Base-by-base conservation (phyloP, 352 stramenopile genomes). In the Pythium sukuiense region DNA sequence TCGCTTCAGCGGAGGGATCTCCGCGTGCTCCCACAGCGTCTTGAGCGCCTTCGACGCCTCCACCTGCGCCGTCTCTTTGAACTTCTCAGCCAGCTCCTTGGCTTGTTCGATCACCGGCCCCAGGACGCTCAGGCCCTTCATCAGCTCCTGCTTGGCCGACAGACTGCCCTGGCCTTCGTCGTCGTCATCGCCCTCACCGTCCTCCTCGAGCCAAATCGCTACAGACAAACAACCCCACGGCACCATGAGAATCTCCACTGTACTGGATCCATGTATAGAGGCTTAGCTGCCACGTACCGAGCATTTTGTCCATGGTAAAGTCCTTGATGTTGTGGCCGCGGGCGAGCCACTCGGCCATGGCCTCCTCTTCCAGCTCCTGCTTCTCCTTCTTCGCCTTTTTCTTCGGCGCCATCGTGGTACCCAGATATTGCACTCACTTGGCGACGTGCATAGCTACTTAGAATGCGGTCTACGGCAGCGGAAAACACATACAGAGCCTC, bases 221-320 rank as follows among this genome's bases (percentile, higher is more conserved):
- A 20, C 1, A 3, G 46, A 33, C 49, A 3, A 50, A 33, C 49
- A 20, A 16, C 32, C 2, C 13, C 41, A 62, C n/a, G 27, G 7
- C 20, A 50, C 30, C 11, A 14, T 37, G 64, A 27, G 39, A 29
- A 18, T n/a, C 16, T 16, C 20, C 35, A 72, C 26, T 24, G 9
- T 18, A 1, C 24, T 54, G 14, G 46, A 53, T 54, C 16, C 12
- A 16, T 16, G 11, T 20, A 30, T 53, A 13, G 16, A 27, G 45
- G 16, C 52, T 16, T 52, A 13, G 33, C 30, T 18, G 37, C 12
- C 29, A 46, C 81, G 33, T 53, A 91, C 83, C 77, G 12, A 84
- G 64, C 83, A 93, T 93, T 67, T 91, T 91, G 3, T 80, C 79
- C 76, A 92, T 87, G 0, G 81, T 85, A 45, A 91, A 93, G 52